A percentile compares a stretch with the other conserved stretches of the same genome.
Conservation (phyloP, 257 asterid genomes). For the Ilex aquifolium region DNA sequence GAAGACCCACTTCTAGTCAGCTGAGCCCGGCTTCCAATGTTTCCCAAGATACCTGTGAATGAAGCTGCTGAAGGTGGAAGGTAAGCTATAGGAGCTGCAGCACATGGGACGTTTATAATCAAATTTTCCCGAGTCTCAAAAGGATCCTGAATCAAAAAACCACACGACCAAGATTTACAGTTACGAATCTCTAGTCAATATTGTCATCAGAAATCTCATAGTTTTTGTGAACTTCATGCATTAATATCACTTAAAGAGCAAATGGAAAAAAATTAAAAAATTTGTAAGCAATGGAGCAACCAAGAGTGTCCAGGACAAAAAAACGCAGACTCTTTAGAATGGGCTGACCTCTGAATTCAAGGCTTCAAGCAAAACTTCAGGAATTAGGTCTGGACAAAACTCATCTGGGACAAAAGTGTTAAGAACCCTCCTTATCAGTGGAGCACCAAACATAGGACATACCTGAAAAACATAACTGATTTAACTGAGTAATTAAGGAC, state of each 20-base stretch:
- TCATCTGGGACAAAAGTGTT: constrained; percentile 64
- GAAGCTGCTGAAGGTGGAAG: constrained; percentile 42
- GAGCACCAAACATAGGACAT: constrained; percentile 64
- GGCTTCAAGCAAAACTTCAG: constrained; percentile 59
- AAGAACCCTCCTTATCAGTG: constrained; percentile 60
- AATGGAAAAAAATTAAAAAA: background rate
- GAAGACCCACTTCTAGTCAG: constrained; percentile 49
- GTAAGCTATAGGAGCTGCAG: constrained; percentile 51
- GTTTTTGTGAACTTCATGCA: background rate
- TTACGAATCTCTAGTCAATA: no score
- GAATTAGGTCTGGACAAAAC: constrained; percentile 72
- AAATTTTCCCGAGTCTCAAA: constrained; percentile 39
- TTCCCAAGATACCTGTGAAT: constrained; percentile 39
- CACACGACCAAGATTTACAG: background rate
- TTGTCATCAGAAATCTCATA: no score
- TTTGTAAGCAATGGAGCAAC: no score
- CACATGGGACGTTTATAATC: constrained; percentile 49
- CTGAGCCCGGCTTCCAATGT: constrained; percentile 25
- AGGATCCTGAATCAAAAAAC: constrained; percentile 32
- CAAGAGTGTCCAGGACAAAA: background rate
- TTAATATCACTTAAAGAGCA: background rate
- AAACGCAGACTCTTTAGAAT: background rate
- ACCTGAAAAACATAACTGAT: constrained; percentile 34
- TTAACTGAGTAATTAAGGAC: constrained; percentile 4
- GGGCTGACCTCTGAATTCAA: constrained; percentile 55